Conservation (phyloP, 768 basidiomycete species). For the Boletus subparvulus region DNA sequence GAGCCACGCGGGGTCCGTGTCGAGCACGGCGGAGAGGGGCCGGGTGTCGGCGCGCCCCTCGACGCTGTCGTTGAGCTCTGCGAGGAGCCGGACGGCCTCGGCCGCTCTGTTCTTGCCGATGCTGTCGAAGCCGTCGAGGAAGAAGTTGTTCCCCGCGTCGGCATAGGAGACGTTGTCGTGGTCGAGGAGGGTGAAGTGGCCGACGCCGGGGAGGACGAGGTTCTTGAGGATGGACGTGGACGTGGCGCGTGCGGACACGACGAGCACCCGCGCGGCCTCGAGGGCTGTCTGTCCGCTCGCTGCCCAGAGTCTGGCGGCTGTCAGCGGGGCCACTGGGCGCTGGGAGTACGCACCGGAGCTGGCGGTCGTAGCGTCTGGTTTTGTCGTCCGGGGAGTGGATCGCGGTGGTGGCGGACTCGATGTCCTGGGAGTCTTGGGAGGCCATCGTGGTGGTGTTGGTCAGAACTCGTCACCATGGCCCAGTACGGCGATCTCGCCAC, state of each 20-base stretch:
- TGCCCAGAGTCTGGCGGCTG: slow-evolving; percentile 75
- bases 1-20: slow-evolving; percentile 51
- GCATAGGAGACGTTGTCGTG: slow-evolving; percentile 54
- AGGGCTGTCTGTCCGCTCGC: slow-evolving; percentile 87
- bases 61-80: slow-evolving; percentile 88
- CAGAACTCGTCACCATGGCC: slow-evolving; percentile 28
- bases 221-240: slow-evolving; percentile 93
- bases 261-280: slow-evolving; percentile 78
- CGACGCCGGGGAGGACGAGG: slow-evolving; percentile 92
- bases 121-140: slow-evolving; percentile 73
- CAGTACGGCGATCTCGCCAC: slow-evolving; percentile 86
- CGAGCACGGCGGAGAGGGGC: slow-evolving; percentile 58
- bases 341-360: slow-evolving; percentile 65
- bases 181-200: slow-evolving; percentile 93
- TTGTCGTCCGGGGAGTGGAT: slow-evolving; percentile 72
- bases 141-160: slow-evolving; percentile 97
- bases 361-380: slow-evolving; percentile 90
- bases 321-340: background rate
- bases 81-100: slow-evolving; percentile 73
- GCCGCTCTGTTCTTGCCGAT: slow-evolving; percentile 78
- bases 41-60: slow-evolving; percentile 62
- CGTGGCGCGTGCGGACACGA: slow-evolving; percentile 79
- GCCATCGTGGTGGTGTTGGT: slow-evolving; percentile 24
- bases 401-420: slow-evolving; percentile 45
- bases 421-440: slow-evolving; percentile 45